Conservation (phyloP, 2,329 filamentous ascomycete genomes). For the Penicillium concentricum region DNA sequence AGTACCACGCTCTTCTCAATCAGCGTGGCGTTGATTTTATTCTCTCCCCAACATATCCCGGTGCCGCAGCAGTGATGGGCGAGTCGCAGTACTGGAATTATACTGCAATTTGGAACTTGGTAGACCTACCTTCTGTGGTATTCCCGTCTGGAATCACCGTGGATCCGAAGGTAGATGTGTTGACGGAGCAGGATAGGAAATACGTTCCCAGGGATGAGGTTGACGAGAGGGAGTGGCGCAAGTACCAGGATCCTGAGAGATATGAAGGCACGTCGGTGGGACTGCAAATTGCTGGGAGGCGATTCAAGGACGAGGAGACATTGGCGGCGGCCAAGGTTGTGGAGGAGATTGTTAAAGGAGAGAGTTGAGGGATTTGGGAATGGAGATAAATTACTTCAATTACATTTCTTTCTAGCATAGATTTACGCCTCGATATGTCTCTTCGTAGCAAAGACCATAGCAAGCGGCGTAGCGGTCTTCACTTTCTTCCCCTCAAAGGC, state of each 20-base stretch:
- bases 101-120: conserved; percentile 36
- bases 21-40: conserved; percentile 33
- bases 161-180: conserved; percentile 24
- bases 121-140: conserved; percentile 30
- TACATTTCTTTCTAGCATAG: neutral
- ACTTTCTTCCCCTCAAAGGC: conserved; percentile 5
- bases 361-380: neutral
- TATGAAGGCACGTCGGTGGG: conserved; percentile 49
- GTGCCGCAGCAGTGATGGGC: conserved; percentile 30
- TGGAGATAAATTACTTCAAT: neutral
- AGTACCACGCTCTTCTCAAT: conserved; percentile 34
- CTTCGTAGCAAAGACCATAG: conserved; percentile 7
- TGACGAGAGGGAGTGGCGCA: conserved; percentile 35
- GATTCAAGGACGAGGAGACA: conserved; percentile 55
- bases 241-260: conserved; percentile 30
- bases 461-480: neutral
- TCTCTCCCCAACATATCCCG: conserved; percentile 29
- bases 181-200: conserved; percentile 14
- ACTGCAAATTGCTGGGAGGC: conserved; percentile 52
- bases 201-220: conserved; percentile 26
- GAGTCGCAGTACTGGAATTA: conserved; percentile 40
- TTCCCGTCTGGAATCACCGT: conserved; percentile 33
- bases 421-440: neutral
- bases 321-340: conserved; percentile 33
- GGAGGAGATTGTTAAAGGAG: conserved; percentile 16